These are phyloP conservation scores for Salicornia ramosissima DNA, from an alignment of 148 eudicot species.

Conservation along the genomic window DNA sequence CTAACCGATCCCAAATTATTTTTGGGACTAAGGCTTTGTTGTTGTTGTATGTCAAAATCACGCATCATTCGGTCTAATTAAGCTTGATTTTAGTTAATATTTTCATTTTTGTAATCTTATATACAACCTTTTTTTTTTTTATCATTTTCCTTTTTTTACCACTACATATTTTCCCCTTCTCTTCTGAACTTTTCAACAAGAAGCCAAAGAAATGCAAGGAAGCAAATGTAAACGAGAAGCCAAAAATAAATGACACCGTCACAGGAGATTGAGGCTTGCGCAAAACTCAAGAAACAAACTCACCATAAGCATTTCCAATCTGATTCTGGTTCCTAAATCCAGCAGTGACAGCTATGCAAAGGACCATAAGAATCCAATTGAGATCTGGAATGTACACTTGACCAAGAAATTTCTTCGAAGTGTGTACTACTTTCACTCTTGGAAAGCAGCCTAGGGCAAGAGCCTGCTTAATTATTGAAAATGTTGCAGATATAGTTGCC, in stretches of 20 bases:
- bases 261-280: neutral
- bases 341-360: conserved; percentile 71
- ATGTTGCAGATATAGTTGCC: conserved; percentile 94
- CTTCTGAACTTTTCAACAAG: too few species aligned
- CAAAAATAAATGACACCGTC: neutral
- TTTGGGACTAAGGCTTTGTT: too few species aligned
- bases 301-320: conserved; percentile 90
- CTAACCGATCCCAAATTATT: too few species aligned
- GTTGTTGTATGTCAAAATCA: too few species aligned
- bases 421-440: conserved; percentile 91
- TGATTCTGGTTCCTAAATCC: conserved; percentile 73
- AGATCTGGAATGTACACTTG: conserved; percentile 80
- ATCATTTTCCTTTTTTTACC: too few species aligned
- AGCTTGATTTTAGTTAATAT: too few species aligned
- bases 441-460: conserved; percentile 94
- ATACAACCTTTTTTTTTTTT: too few species aligned
- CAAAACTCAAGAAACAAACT: conserved; percentile 19
- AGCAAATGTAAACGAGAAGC: neutral
- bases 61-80: too few species aligned
- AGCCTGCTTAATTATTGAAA: conserved; percentile 95
- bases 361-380: conserved; percentile 76
- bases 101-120: too few species aligned
- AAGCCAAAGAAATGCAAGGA: neutral
- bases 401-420: conserved; percentile 79
- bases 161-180: too few species aligned